These are phyloP conservation scores for Xylaria sp. DNA, from an alignment of 2,329 filamentous ascomycete genomes.

Conservation along the genomic window DNA sequence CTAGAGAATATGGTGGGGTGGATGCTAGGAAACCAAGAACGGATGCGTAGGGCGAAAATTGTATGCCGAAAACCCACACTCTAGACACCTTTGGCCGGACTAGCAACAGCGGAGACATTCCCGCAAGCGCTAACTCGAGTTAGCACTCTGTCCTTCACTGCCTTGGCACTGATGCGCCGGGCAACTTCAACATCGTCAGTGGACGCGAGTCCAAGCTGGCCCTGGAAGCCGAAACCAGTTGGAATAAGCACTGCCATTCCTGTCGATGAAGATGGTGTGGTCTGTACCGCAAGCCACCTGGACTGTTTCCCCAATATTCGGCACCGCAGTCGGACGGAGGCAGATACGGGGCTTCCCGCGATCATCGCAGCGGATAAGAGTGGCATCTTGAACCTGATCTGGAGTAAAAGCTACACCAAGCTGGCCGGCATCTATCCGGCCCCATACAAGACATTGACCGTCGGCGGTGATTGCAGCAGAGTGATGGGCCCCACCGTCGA, in stretches of 20 bases:
- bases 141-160: neutral
- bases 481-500: conserved; percentile 71
- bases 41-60: no score
- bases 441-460: conserved; percentile 45
- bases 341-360: conserved; percentile 69
- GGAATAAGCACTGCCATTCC: neutral
- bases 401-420: conserved; percentile 59
- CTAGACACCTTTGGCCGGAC: no score
- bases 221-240: neutral
- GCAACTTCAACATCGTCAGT: neutral
- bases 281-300: conserved; percentile 67
- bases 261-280: conserved; percentile 53
- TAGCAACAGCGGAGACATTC: no score
- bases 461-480: conserved; percentile 52
- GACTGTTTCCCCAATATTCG: conserved; percentile 58
- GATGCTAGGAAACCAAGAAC: no score
- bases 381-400: conserved; percentile 58
- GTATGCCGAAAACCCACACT: no score
- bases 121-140: no score
- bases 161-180: neutral
- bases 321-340: conserved; percentile 65
- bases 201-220: neutral
- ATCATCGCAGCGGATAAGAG: conserved; percentile 64
- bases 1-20: no score
- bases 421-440: conserved; percentile 52